Conservation (phyloP, 345 rosid species). For the Murraya paniculata region DNA sequence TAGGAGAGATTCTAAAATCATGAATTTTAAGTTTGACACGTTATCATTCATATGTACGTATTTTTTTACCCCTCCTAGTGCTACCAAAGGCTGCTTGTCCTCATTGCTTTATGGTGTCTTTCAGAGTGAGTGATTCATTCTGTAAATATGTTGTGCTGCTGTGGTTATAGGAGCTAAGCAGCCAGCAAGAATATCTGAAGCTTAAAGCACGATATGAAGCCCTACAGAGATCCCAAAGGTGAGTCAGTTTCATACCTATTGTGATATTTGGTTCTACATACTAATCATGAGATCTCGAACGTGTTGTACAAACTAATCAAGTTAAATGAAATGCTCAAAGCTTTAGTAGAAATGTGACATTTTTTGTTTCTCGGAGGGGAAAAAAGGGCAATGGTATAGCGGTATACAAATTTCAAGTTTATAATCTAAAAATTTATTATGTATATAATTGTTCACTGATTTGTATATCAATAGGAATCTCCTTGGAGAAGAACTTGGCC, state of each 20-base stretch:
- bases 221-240: constrained; percentile 85
- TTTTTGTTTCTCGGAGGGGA: neutral
- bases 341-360: neutral
- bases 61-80: neutral
- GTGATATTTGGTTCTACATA: neutral
- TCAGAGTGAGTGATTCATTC: neutral
- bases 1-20: neutral
- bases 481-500: constrained; percentile 89
- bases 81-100: neutral
- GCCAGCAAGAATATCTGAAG: constrained; percentile 91
- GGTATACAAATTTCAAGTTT: neutral
- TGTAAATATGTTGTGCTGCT: constrained; percentile 8
- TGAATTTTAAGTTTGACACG: neutral
- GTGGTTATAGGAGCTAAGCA: constrained; percentile 66
- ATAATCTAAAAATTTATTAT: neutral
- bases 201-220: constrained; percentile 88
- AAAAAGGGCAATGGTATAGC: no score
- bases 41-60: neutral
- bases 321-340: neutral
- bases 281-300: no score
- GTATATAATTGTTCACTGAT: neutral
- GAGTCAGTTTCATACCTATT: neutral
- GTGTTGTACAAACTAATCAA: no score
- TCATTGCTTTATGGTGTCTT: neutral
- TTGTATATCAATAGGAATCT: constrained; percentile 50